Conservation (phyloP, 2,329 filamentous ascomycete genomes). For the Colletotrichum cordylinicola region DNA sequence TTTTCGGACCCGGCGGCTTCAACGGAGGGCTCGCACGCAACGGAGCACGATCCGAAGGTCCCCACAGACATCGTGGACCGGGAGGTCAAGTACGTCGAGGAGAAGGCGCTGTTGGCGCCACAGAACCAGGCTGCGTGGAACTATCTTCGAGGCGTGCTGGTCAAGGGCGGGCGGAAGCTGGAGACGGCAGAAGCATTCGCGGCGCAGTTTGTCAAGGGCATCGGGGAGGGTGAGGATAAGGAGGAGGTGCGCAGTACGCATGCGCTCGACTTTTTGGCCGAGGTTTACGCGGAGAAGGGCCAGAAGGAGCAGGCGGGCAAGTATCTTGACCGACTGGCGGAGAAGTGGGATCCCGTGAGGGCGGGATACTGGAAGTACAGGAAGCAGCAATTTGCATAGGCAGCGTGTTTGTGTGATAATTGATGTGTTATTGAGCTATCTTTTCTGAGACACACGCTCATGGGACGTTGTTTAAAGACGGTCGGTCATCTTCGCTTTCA, state of each 20-base stretch:
- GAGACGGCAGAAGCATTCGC: constrained; percentile 53
- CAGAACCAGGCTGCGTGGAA: constrained; percentile 97
- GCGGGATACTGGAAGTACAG: constrained; percentile 88
- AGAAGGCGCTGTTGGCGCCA: constrained; percentile 78
- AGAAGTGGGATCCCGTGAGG: constrained; percentile 90
- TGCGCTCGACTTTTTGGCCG: constrained; percentile 74
- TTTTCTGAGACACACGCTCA: neutral
- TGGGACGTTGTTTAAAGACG: neutral
- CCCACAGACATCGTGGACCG: constrained; percentile 70
- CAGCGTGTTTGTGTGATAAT: neutral
- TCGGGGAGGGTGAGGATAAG: constrained; percentile 47
- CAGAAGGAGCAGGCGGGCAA: constrained; percentile 67
- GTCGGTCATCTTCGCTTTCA: neutral
- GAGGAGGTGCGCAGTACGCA: constrained; percentile 67
- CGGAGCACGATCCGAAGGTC: constrained; percentile 59
- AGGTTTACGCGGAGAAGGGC: constrained; percentile 65
- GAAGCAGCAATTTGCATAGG: constrained; percentile 26
- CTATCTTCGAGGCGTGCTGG: constrained; percentile 80
- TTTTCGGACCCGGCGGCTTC: constrained; percentile 67
- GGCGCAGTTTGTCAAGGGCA: constrained; percentile 53
- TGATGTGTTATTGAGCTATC: neutral
- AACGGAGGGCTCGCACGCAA: constrained; percentile 53
- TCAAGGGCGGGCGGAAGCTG: constrained; percentile 64
- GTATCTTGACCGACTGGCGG: constrained; percentile 75
- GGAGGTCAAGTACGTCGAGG: constrained; percentile 77